Evolutionary conservation across 495 filamentous ascomycete species (phyloP).

Genomic region (Jackrogersella multiformis): DNA sequence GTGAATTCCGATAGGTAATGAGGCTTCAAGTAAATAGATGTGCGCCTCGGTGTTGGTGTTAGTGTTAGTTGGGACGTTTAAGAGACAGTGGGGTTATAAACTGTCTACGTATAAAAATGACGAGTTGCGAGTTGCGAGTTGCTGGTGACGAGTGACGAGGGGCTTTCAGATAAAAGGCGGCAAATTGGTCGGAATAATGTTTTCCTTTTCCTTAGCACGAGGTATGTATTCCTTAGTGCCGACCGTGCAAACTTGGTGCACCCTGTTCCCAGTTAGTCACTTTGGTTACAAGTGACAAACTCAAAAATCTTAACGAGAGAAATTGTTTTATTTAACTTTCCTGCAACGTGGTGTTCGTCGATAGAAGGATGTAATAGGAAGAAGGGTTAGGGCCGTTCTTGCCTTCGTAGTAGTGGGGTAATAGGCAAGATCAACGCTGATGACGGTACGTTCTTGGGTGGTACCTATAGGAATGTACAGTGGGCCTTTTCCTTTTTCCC

Average conservation of each 20-base stretch:
- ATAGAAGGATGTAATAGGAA: constrained; percentile 2
- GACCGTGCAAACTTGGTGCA: background rate
- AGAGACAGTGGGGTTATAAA: constrained; percentile 22
- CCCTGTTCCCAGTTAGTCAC: background rate
- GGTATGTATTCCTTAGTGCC: constrained; percentile 12
- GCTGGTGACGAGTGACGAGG: constrained; percentile 23
- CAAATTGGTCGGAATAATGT: no score
- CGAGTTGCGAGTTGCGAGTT: no score
- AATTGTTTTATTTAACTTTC: constrained; percentile 4
- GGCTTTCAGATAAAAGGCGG: constrained; percentile 10
- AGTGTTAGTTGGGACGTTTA: background rate
- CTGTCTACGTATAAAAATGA: no score
- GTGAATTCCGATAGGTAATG: background rate
- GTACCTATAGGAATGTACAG: background rate
- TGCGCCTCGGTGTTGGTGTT: background rate
- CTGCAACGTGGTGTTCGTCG: constrained; percentile 2
- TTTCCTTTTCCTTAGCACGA: no score
- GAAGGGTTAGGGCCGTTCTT: constrained; percentile 38
- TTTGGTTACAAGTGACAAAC: background rate
- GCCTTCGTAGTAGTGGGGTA: constrained; percentile 34
- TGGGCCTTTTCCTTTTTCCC: background rate
- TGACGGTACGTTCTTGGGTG: constrained; percentile 5
- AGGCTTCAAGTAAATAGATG: background rate
- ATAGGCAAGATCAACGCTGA: constrained; percentile 2
- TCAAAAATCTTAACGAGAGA: background rate